Evolutionary conservation across 805 yeast species (phyloP), one percentile per base, ranked within the genome.

Genomic region (Tetrapisispora fleetii): DNA sequence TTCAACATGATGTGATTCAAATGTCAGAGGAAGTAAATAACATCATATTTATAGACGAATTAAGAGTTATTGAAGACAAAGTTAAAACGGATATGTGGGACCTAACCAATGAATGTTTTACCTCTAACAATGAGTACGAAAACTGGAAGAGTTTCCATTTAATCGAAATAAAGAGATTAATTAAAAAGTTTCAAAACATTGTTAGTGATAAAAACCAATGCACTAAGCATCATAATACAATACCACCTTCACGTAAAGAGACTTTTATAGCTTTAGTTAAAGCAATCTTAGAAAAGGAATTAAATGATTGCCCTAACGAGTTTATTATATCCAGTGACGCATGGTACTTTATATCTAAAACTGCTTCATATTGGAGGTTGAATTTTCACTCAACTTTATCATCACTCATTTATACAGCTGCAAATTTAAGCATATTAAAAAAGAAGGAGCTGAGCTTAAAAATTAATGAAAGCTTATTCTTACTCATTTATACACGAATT

Each of bases 361-460:
- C 78, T 47, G 67, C 78, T 7, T 70, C 67, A 38, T 68, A 76
- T 47, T 85, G 93, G 93, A 67, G 84, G 49, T 61, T 83, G 4
- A 75, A 59, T 38, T 54, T 73, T 50, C 62, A 60, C 7, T 67
- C 79, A 0, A 69, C 85, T 0, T 65, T 76, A 44, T 75, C 79
- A 0, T 69, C 75, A 0, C 54, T 77, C 8, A 50, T 80, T 6
- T 77, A 73, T 48, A 73, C 79, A 4, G 81, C 83, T 1, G 72
- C 74, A 1, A 71, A 71, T 50, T 59, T 56, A 11, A 58, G 67
- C 10, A 55, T 71, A 13, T 54, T 71, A 38, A 59, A 57, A 36
- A 60, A 58, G 13, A 62, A 62, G 30, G 61, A 62, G 13, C 48
- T 72, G 4, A 63, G 67, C 44, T 27, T 63, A 2, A 60, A 54